These are phyloP conservation scores for Laguncularia racemosa DNA, from an alignment of 345 rosid species.

Conservation along the genomic window DNA sequence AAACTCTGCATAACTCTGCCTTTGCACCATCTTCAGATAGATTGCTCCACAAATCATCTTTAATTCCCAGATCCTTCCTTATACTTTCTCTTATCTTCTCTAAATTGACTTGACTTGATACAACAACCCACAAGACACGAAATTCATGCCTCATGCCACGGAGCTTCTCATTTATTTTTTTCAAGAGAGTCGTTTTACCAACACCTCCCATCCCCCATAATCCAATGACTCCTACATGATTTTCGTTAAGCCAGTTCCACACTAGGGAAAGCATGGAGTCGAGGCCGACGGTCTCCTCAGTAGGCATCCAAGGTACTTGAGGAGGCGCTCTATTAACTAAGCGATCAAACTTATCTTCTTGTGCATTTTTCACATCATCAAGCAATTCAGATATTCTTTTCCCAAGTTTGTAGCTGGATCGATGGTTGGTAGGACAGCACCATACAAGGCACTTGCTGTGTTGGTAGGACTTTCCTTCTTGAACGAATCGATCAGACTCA, in stretches of 20 bases:
- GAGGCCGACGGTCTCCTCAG: neutral
- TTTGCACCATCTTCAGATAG: slow-evolving; percentile 2
- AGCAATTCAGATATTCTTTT: neutral
- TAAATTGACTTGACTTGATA: neutral
- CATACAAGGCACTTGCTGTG: slow-evolving; percentile 14
- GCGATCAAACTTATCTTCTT: slow-evolving; percentile 1
- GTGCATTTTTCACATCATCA: neutral
- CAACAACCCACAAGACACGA: slow-evolving; percentile 12
- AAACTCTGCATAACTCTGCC: neutral
- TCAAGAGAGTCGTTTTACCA: slow-evolving; percentile 20
- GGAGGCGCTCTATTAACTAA: neutral
- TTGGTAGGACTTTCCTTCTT: slow-evolving; percentile 5
- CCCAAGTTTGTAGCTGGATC: slow-evolving; percentile 19
- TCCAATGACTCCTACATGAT: slow-evolving; percentile 9
- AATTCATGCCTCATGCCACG: neutral
- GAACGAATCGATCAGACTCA: neutral
- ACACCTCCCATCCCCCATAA: slow-evolving; percentile 16
- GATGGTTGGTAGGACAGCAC: slow-evolving; percentile 8
- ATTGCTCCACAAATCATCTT: neutral
- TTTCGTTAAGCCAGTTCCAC: neutral
- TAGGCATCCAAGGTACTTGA: neutral
- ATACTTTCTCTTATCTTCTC: slow-evolving; percentile 4
- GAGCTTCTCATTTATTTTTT: slow-evolving; percentile 9
- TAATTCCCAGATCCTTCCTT: neutral
- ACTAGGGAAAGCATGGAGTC: neutral